These are phyloP conservation scores for Senna siamea DNA, from an alignment of 306 rosid genomes.

Conservation along the genomic window DNA sequence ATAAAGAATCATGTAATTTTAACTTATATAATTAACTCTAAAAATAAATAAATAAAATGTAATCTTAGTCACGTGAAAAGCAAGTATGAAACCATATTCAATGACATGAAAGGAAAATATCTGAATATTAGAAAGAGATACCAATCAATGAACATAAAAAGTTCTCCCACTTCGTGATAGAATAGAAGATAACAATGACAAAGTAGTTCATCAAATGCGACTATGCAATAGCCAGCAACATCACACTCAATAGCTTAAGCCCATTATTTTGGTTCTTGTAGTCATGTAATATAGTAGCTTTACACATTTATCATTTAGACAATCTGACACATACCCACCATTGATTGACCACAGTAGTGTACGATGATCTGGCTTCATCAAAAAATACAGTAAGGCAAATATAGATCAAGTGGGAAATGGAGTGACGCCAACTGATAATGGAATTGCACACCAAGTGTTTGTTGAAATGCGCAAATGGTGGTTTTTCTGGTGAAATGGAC, in stretches of 20 bases:
- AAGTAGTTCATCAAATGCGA: not conserved
- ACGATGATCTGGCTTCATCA: not conserved
- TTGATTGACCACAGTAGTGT: not conserved
- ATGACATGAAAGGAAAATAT: too few relatives aligned
- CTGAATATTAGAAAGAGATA: too few relatives aligned
- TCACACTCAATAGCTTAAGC: not conserved
- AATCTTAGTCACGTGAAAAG: too few relatives aligned
- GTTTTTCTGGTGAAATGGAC: not conserved
- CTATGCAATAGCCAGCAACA: slow-evolving; percentile 19
- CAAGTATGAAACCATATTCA: too few relatives aligned
- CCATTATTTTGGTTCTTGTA: too few relatives aligned
- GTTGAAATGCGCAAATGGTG: not conserved
- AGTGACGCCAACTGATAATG: not conserved
- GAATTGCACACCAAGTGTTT: not conserved
- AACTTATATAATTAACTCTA: too few relatives aligned
- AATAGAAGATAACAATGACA: slow-evolving; percentile 17
- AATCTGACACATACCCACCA: not conserved
- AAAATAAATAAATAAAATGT: too few relatives aligned
- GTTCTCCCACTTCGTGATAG: too few relatives aligned
- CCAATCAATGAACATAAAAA: too few relatives aligned
- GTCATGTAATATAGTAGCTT: not conserved
- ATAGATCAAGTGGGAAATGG: not conserved
- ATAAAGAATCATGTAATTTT: too few relatives aligned
- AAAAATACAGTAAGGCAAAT: not conserved
- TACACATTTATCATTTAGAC: too few relatives aligned